phyloP scores from a whole-genome alignment of 495 filamentous ascomycete species.

The Neurospora sp. region DNA sequence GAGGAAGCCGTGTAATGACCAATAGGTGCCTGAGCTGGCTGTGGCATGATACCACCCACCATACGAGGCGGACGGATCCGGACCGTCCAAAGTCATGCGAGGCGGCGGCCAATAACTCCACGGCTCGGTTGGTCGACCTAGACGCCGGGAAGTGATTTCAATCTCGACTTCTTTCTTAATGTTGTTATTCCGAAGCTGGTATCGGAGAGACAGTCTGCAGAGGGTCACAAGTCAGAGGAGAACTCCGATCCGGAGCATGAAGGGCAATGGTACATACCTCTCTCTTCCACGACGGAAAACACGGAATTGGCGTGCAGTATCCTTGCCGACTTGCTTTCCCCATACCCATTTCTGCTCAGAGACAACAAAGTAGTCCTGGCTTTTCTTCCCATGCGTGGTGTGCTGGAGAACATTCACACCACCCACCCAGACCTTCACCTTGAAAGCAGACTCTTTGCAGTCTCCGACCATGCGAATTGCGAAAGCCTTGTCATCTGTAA shows the following conservation, averaged over 20 bases:
- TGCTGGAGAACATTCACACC: neutral
- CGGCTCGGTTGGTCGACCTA: neutral
- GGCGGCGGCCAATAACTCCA: neutral
- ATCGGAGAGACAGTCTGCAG: neutral
- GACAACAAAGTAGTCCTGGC: neutral
- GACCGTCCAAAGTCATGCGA: neutral
- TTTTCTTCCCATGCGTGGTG: neutral
- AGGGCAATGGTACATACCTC: neutral
- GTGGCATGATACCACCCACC: too few species aligned
- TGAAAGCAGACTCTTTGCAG: neutral
- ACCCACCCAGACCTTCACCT: neutral
- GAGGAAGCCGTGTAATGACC: too few species aligned
- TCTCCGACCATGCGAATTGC: neutral
- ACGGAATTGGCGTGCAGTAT: neutral
- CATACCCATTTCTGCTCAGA: neutral
- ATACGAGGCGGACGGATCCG: too few species aligned
- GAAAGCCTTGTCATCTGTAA: neutral
- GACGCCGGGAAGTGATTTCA: neutral
- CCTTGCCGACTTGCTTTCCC: neutral
- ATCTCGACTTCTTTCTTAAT: neutral
- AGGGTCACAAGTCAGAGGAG: neutral
- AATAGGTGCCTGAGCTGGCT: too few species aligned
- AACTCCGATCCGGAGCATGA: neutral
- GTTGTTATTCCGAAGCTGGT: neutral
- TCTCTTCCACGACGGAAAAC: neutral